Conservation (phyloP, 306 rosid species). For the Fragaria ananassa region DNA sequence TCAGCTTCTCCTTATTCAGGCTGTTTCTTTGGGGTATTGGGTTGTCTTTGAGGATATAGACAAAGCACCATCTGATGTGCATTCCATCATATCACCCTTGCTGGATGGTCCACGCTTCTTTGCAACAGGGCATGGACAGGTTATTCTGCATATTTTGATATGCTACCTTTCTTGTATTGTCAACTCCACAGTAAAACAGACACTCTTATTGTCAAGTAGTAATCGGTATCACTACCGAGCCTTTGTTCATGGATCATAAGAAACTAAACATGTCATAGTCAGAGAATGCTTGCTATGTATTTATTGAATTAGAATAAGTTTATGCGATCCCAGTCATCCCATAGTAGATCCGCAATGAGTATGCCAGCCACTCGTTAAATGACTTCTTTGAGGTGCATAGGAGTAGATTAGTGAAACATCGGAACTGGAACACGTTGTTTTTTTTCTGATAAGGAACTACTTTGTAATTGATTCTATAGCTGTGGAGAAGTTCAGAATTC, state of each 20-base stretch:
- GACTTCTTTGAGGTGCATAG: not conserved
- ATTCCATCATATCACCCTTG: conserved; percentile 62
- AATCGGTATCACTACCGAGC: not conserved
- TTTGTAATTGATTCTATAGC: not conserved
- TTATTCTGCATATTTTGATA: conserved; percentile 2
- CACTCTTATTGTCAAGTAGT: not conserved
- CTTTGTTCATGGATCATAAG: not conserved
- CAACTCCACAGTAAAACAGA: not conserved
- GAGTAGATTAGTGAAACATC: not conserved
- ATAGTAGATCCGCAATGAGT: not conserved
- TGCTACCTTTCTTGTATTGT: not conserved
- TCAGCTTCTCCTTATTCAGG: conserved; percentile 40
- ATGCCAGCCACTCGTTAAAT: not conserved
- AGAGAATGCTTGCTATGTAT: not conserved
- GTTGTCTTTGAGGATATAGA: conserved; percentile 88
- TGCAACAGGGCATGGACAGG: conserved; percentile 82
- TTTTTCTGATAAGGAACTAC: not conserved
- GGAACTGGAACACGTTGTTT: not conserved
- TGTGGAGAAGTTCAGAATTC: not conserved
- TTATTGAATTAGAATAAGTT: not conserved
- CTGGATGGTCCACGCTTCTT: conserved; percentile 66
- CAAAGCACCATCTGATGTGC: conserved; percentile 91
- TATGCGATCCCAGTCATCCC: not conserved
- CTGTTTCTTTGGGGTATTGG: conserved; percentile 84
- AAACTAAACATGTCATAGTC: not conserved